Base-by-base conservation (phyloP, 2,329 filamentous ascomycete species). In the Aspergillus floridensis region DNA sequence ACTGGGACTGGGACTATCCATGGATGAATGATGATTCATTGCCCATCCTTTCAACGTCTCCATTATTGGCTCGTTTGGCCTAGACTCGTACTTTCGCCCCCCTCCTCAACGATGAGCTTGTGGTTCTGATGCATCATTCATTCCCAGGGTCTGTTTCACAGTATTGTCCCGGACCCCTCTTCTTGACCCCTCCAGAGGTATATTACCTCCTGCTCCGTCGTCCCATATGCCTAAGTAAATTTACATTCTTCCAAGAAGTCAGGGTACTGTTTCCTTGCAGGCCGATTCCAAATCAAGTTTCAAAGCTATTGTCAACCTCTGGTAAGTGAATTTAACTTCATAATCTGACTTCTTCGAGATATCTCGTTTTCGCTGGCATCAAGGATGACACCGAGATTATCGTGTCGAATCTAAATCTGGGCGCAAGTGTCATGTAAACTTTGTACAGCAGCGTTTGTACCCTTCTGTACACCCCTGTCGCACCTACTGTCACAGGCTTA, bases 81-180 rank as follows among this genome's bases (percentile, higher is more conserved):
- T 16, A 44, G 38, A 19, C 38, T 8, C 26, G 53, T 32, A 24
- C 53, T 48, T 55, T 55, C 35, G 53, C 53, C 55, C 60, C 58
- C 31, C 38, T 44, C n/a, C 32, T 49, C 24, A 38, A 31, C 41
- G 21, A 35, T 53, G 49, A 26, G 38, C 26, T 32, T 48, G 29
- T 57, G 50, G 49, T 46, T 53, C 38, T 51, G 50, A 59, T 63
- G 53, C 56, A 53, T 56, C 60, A 56, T 53, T 53, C 24, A 32
- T 35, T 59, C 49, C 62, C 54, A 59, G 35, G 51, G 47, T 58
- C 55, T 56, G 57, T 56, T 48, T 50, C 60, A 59, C 60, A 51
- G 56, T 41, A 10, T 7, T 50, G 31, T 41, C 7, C 22, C 38
- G n/a, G 32, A 62, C 59, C 63, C 60, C 63, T 64, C 62, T 58